Conservation (phyloP, 176 grass and related monocot species). For the Alloteropsis semialata region DNA sequence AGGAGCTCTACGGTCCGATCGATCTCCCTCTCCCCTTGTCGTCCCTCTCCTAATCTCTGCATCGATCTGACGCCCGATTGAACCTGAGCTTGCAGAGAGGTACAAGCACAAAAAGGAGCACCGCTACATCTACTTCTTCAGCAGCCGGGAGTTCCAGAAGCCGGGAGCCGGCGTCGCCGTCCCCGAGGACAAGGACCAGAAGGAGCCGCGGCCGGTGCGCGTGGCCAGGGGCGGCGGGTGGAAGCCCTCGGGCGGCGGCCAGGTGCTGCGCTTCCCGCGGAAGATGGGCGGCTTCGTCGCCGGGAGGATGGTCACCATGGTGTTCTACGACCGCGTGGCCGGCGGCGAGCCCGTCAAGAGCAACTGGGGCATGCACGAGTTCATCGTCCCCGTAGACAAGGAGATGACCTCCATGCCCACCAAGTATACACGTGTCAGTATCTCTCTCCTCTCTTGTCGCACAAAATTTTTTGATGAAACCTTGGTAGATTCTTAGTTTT, state of each 20-base stretch:
- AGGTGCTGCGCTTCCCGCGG: neutral
- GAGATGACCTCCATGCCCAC: neutral
- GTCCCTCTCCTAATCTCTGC: neutral
- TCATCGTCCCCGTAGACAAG: neutral
- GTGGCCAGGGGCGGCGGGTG: neutral
- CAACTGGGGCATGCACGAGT: slow-evolving; percentile 32
- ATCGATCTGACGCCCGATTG: neutral
- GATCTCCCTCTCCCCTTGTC: neutral
- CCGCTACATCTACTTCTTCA: slow-evolving; percentile 40
- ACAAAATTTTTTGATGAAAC: too few species aligned
- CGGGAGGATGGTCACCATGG: slow-evolving; percentile 24
- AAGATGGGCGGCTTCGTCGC: neutral
- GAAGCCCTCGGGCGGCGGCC: neutral
- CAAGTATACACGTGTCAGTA: neutral
- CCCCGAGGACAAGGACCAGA: neutral
- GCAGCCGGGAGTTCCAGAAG: neutral
- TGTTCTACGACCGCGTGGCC: neutral
- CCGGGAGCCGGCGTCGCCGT: too few species aligned
- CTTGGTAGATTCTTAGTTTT: too few species aligned
- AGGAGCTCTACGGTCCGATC: slow-evolving; percentile 26
- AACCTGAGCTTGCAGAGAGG: neutral
- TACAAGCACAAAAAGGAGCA: slow-evolving; percentile 5
- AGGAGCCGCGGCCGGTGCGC: neutral
- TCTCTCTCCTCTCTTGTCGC: neutral
- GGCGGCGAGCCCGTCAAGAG: neutral